Conservation (phyloP, 2,329 filamentous ascomycete genomes). For the Apiospora malaysiana region DNA sequence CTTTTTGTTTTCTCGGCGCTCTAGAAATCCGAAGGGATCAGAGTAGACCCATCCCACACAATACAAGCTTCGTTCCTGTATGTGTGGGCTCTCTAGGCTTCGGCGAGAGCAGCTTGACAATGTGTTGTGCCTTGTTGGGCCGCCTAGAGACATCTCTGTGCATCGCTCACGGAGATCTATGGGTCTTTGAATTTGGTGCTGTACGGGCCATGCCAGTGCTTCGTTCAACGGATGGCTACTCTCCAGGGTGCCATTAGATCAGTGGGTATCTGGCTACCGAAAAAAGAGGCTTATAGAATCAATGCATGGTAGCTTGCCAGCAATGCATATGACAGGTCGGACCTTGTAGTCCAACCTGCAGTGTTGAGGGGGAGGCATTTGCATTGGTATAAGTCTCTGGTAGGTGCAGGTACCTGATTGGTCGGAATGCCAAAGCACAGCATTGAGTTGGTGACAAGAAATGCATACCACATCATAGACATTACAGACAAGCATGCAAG, state of each 20-base stretch:
- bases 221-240: constrained; percentile 10
- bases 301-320: not conserved
- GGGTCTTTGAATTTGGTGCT: constrained; percentile 17
- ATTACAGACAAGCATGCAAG: constrained; percentile 21
- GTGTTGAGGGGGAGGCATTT: not conserved
- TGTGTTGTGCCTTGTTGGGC: constrained; percentile 9
- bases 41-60: constrained; percentile 12
- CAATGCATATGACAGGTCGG: constrained; percentile 1
- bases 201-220: constrained; percentile 8
- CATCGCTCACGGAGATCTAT: constrained; percentile 11
- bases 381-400: constrained; percentile 9
- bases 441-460: constrained; percentile 12
- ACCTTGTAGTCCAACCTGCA: not conserved
- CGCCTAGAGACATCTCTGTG: constrained; percentile 13
- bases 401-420: constrained; percentile 1
- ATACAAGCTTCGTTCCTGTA: not conserved
- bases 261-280: not conserved
- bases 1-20: constrained; percentile 81
- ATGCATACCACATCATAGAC: constrained; percentile 22
- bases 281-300: not conserved
- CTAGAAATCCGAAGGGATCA: constrained; percentile 46
- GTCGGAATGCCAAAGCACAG: not conserved
- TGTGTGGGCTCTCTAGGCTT: constrained; percentile 4
- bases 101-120: not conserved
- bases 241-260: not conserved